Base-by-base conservation (phyloP, 176 grass and related monocot species). In the Dendrocalamus sinicus region DNA sequence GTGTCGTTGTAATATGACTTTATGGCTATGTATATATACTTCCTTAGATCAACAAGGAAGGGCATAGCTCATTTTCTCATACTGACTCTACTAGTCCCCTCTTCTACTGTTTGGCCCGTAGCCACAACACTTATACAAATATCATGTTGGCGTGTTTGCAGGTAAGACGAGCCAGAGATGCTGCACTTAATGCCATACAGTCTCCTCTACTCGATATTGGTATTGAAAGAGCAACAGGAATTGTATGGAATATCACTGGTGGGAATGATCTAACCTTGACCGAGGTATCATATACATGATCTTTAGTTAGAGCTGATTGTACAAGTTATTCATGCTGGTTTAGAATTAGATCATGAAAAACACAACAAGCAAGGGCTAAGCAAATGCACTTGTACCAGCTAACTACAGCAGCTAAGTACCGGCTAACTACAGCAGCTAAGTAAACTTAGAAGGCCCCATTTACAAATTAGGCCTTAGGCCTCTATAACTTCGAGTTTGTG, bases 181-280 rank as follows among this genome's bases (percentile, higher is more conserved):
- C 48, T 51, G 13, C 12, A 1, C 48, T 51, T 15, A 51, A 14
- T 51, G 48, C 48, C 48, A 51, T 51, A 51, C 48, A 51, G 48
- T 51, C 13, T 51, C 48, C 48, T 51, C 48, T 51, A 51, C 48
- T 51, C 15, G 48, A 51, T 51, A 51, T 15, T 15, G 48, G 48
- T 51, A 51, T 51, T 51, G 48, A 51, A 51, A 51, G 48, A 51
- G 48, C 48, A 51, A 51, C 48, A 15, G 48, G 48, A 14, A 15
- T 51, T 14, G 48, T 51, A 51, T 15, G 48, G 48, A 51, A 51
- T 51, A 51, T 51, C 48, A 51, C 48, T 51, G 48, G 48, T 4
- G 48, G 48, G 48, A 15, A 93, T 90, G 94, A 96, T 81, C 75
- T 96, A 72, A 96, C 94, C 45, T 93, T 96, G 78, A 93, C 73